Evolutionary conservation across 164 flowering plant genomes (phyloP), one percentile per base, ranked within the genome.

Genomic region (Macadamia tetraphylla): DNA sequence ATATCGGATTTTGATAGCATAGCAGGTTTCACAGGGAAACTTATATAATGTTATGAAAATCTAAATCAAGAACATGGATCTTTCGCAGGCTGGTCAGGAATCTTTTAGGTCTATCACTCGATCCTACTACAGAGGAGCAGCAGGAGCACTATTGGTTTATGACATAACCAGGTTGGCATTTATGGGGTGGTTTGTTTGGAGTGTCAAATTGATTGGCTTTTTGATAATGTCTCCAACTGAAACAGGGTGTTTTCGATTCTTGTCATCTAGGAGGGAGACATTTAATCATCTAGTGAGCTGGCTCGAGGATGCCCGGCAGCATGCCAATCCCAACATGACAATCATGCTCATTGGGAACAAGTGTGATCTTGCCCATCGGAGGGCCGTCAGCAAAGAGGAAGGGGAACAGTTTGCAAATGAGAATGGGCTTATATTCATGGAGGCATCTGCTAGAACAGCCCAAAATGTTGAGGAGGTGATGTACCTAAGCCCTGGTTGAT

Each of bases 381-480:
- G 95, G 74, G 97, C 93, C 66, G 91, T 91, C 30, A 89, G 88
- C 76, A 85, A 76, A 70, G 97, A 91, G 78, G 97, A 91, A 76
- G 97, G 97, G 1, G 97, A 91, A 70, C 95, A 88, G 68, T 91
- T 91, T 83, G 97, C 96, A 1, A 91, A 89, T 80, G 92, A 91
- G 73, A 81, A 91, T 79, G 97, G 93, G 13, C 90, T 91, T 70
- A 60, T 89, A 43, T 91, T 91, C 78, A 67, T 91, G 81, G 97
- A 89, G 77, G 97, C 94, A 67, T 91, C 94, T 64, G 97, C 97
- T 49, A 86, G 88, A 77, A 89, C 97, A 14, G 91, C 90, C 9
- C 93, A 85, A 76, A 85, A 84, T 76, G 97, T 91, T 63, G 92
- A 89, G 77, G 95, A 89, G 90, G 97, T 91, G 48, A 62, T 62